Percentiles rank a stretch among this genome's conserved stretches.
phyloP scores from a whole-genome alignment of 1,139 yeast genomes.

The Suhomyces terraborum region DNA sequence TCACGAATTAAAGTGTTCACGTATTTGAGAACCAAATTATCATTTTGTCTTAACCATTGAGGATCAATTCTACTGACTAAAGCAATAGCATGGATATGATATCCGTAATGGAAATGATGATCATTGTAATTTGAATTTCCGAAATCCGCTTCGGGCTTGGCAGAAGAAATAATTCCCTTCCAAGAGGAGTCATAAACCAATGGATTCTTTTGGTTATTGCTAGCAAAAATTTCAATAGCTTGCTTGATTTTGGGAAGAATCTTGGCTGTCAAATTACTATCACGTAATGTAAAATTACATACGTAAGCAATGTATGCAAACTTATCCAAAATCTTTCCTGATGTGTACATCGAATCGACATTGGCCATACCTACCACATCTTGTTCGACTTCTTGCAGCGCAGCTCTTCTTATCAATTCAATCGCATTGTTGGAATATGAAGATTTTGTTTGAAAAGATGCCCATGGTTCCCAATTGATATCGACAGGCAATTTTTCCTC shows the following conservation, averaged over 20 bases:
- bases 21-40: constrained; percentile 32
- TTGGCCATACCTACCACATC: constrained; percentile 63
- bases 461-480: constrained; percentile 62
- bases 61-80: constrained; percentile 58
- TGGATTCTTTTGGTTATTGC: constrained; percentile 61
- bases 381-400: constrained; percentile 50
- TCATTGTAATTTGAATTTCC: constrained; percentile 80
- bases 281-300: constrained; percentile 56
- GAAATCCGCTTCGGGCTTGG: constrained; percentile 67
- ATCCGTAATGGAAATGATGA: constrained; percentile 82
- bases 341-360: constrained; percentile 71
- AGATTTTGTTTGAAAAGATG: constrained; percentile 36
- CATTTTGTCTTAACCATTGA: constrained; percentile 33
- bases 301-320: constrained; percentile 73
- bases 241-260: constrained; percentile 53
- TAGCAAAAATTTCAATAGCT: constrained; percentile 62
- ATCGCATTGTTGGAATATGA: constrained; percentile 42
- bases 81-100: constrained; percentile 74
- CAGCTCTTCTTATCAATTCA: constrained; percentile 46
- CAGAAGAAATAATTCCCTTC: constrained; percentile 75
- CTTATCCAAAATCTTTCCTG: constrained; percentile 74
- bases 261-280: constrained; percentile 44
- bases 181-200: constrained; percentile 66
- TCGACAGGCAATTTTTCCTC: constrained; percentile 50
- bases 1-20: constrained; percentile 41